Percentiles rank a stretch among this genome's conserved stretches.
phyloP scores from a whole-genome alignment of 2,329 filamentous ascomycete species.

The Venturia pyrina region DNA sequence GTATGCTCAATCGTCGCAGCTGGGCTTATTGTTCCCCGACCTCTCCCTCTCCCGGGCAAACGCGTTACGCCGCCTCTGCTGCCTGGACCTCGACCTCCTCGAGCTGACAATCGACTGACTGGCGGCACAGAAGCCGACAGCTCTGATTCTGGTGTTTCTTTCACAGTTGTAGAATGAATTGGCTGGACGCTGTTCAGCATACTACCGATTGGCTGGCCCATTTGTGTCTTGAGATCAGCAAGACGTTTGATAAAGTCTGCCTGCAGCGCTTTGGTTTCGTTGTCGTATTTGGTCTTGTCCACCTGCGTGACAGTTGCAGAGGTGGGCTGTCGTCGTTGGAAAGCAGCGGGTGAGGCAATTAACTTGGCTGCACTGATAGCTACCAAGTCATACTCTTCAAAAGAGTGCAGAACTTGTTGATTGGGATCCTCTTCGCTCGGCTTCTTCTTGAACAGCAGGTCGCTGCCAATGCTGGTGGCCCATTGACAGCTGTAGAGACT shows the following conservation, averaged over 20 bases:
- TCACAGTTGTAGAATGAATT: not conserved
- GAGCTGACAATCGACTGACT: not conserved
- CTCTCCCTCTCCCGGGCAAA: not conserved
- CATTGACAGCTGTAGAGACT: constrained; percentile 71
- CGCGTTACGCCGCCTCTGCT: not conserved
- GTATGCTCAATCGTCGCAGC: not conserved
- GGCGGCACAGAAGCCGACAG: not conserved
- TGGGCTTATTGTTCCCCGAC: not conserved
- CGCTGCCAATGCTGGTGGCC: constrained; percentile 75
- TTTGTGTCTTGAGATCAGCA: not conserved
- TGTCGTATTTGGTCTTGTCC: constrained; percentile 4
- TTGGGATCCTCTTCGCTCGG: constrained; percentile 21
- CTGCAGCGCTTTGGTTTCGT: constrained; percentile 11
- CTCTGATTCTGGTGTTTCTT: not conserved
- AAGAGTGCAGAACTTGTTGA: constrained; percentile 40
- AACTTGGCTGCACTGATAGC: constrained; percentile 62
- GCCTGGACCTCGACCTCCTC: not conserved
- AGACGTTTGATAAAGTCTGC: constrained; percentile 3
- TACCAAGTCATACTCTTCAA: constrained; percentile 57
- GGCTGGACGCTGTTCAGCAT: not conserved
- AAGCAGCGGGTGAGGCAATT: constrained; percentile 35
- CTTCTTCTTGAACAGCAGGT: constrained; percentile 55
- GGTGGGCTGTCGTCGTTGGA: constrained; percentile 5
- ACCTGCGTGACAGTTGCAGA: not conserved
- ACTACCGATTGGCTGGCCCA: constrained; percentile 1